A percentile compares a stretch with the other conserved stretches of the same genome.
These are phyloP conservation scores for Musa beccarii DNA, from an alignment of 176 grass and related monocot genomes.

Conservation along the genomic window DNA sequence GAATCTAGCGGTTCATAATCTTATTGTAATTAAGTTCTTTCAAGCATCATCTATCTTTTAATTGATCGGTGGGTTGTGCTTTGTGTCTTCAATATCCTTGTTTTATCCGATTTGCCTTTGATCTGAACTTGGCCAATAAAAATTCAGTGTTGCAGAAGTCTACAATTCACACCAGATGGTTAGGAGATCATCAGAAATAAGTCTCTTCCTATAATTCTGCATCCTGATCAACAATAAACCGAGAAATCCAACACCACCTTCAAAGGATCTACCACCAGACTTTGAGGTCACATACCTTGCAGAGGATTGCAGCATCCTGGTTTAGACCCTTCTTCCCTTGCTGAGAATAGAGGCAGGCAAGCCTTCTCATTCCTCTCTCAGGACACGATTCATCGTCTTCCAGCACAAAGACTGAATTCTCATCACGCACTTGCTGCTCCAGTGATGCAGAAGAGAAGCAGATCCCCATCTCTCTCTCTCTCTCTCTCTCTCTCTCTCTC, in stretches of 20 bases:
- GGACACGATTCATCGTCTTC: conserved; percentile 19
- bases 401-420: conserved; percentile 62
- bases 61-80: too few species aligned
- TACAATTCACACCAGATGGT: too few species aligned
- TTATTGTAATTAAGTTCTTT: too few species aligned
- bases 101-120: too few species aligned
- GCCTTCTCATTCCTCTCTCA: conserved; percentile 23
- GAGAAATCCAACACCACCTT: not conserved
- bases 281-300: conserved; percentile 38
- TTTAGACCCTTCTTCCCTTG: conserved; percentile 92
- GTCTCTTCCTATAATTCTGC: too few species aligned
- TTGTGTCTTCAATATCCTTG: too few species aligned
- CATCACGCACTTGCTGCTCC: conserved; percentile 41
- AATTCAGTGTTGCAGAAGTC: too few species aligned
- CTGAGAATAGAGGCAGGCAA: conserved; percentile 76
- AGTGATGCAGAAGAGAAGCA: conserved; percentile 25
- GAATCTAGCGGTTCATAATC: too few species aligned
- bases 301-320: conserved; percentile 87
- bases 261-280: not conserved
- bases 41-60: too few species aligned
- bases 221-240: not conserved
- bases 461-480: not conserved
- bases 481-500: not conserved
- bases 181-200: too few species aligned
- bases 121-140: too few species aligned